Conservation (phyloP, 208 protist genomes). For the Phytomonas francai region DNA sequence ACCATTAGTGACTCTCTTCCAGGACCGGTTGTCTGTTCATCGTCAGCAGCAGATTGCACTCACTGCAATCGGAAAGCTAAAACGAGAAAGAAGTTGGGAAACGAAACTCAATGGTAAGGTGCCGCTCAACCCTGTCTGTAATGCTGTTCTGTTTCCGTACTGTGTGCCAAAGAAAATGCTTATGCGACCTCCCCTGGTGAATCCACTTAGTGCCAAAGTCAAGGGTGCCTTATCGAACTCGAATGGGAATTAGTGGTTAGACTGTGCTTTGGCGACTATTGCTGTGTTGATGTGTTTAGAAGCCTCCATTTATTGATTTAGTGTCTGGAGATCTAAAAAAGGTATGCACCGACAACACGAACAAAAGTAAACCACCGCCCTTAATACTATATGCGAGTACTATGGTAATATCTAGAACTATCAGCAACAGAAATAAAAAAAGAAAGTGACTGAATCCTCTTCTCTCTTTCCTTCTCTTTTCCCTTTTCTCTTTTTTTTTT, state of each 20-base stretch:
- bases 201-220: slow-evolving; percentile 53
- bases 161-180: slow-evolving; percentile 76
- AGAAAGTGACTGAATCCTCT: slow-evolving; percentile 3
- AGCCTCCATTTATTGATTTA: background rate
- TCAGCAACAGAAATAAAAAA: too few relatives aligned
- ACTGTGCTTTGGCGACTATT: background rate
- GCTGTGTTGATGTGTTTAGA: background rate
- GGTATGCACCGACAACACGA: slow-evolving; percentile 1
- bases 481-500: slow-evolving; percentile 2
- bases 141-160: slow-evolving; percentile 78
- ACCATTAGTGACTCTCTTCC: slow-evolving; percentile 71
- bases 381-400: background rate
- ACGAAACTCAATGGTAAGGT: slow-evolving; percentile 27
- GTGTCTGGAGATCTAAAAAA: background rate
- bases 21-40: slow-evolving; percentile 72
- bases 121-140: slow-evolving; percentile 67
- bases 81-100: slow-evolving; percentile 64
- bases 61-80: slow-evolving; percentile 75
- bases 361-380: background rate
- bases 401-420: too few relatives aligned
- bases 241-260: slow-evolving; percentile 7
- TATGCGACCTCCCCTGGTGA: slow-evolving; percentile 36
- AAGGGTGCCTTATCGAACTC: background rate
- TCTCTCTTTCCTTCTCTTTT: slow-evolving; percentile 2
- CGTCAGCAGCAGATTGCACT: slow-evolving; percentile 77